Evolutionary conservation across 129 eudicot genomes (phyloP), one percentile per base, ranked within the genome.

Genomic region (Chrysanthemum makinoi): DNA sequence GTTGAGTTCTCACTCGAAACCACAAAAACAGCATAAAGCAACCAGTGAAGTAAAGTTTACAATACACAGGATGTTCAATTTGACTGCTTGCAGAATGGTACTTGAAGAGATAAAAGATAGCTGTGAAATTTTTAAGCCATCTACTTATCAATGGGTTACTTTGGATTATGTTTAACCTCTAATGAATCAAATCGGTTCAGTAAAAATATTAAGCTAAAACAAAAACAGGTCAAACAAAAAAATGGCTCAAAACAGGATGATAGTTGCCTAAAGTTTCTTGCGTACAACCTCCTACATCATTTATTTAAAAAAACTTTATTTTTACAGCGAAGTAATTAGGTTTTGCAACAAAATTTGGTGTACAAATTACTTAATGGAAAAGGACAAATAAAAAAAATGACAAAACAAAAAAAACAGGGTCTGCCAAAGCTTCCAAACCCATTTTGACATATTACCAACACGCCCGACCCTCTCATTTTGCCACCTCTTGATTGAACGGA

Each of bases 11-110:
- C 99, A 84, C 93, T 90, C 70, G 99, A 86, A 76, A 95, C 99
- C 84, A 95, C 99, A 81, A 95, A 95, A 62, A 95, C 97, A 65
- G 99, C 99, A 86, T 95, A 95, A n/a, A 95, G 95, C 83, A 95
- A 74, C 99, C 99, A 90, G 86, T 70, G 62, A 46, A 72, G 80
- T 47, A 30, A 57, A 61, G 60, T 58, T 48, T 44, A 55, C 66
- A 61, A 5, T 28, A 9, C 20, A 52, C 17, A 61, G 10, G 33
- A 14, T 12, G 30, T 57, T 58, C 26, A 24, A 58, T 28, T 10
- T 18, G 30, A 19, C 63, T 58, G 22, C 35, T 61, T 47, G 49
- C n/a, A 81, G 61, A 53, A 49, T 10, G 54, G 19, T 18, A 12
- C 50, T 28, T 11, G 19, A 55, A 55, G 19, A 3, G 20, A 55